phyloP scores from a whole-genome alignment of 2,329 filamentous ascomycete species.

The Epichloe coenophiala region DNA sequence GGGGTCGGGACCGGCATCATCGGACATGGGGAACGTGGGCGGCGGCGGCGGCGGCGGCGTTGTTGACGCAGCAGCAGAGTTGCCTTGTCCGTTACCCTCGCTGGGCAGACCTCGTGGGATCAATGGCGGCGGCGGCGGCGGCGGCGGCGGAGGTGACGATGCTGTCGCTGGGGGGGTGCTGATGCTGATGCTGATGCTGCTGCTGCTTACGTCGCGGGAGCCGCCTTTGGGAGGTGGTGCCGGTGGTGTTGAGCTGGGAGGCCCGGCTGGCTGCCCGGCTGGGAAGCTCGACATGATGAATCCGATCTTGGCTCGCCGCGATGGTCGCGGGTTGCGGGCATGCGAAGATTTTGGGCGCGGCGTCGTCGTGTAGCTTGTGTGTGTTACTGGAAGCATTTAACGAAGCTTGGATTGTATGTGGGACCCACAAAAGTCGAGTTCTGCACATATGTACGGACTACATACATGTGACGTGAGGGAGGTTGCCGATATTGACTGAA shows the following conservation, averaged over 20 bases:
- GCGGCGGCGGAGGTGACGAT: constrained; percentile 16
- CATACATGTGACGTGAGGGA: no score
- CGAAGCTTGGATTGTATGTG: no score
- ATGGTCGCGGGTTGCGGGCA: background rate
- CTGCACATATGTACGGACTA: no score
- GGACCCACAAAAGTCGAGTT: no score
- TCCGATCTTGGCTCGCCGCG: background rate
- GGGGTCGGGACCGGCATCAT: constrained; percentile 33
- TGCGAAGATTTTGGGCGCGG: background rate
- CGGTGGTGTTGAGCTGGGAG: constrained; percentile 35
- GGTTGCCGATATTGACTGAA: no score
- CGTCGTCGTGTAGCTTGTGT: no score
- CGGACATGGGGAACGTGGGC: constrained; percentile 5
- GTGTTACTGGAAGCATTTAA: no score
- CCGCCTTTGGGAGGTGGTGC: constrained; percentile 59
- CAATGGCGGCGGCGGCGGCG: background rate
- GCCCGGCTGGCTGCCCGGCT: constrained; percentile 14
- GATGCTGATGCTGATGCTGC: constrained; percentile 47
- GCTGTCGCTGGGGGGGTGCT: constrained; percentile 43
- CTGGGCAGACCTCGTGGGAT: constrained; percentile 1
- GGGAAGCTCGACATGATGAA: constrained; percentile 17
- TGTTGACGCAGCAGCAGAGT: constrained; percentile 8
- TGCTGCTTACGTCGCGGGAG: constrained; percentile 52
- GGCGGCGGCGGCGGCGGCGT: constrained; percentile 12
- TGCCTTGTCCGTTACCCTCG: constrained; percentile 2